phyloP scores from a whole-genome alignment of 1,284 basidiomycete species.

The Macrocystidia cucumis region DNA sequence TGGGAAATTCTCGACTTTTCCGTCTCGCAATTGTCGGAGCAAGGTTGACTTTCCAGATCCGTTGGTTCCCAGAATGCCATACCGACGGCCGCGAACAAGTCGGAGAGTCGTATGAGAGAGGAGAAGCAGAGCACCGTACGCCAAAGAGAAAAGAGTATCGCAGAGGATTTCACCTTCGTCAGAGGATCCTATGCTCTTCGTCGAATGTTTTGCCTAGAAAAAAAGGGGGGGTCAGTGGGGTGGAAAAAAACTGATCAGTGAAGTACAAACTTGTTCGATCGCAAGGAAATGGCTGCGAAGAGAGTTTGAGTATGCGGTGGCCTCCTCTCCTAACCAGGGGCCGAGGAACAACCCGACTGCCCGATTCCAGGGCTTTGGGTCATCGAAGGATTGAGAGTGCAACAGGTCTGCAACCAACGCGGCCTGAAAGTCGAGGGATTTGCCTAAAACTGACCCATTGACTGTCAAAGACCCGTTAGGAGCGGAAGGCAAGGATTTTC shows the following conservation, averaged over 20 bases:
- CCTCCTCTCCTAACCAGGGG: slow-evolving; percentile 54
- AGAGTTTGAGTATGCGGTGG: slow-evolving; percentile 48
- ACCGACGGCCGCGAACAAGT: slow-evolving; percentile 85
- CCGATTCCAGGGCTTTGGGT: slow-evolving; percentile 63
- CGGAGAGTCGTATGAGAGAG: slow-evolving; percentile 94
- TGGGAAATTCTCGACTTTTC: slow-evolving; percentile 97
- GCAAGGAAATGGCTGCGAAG: slow-evolving; percentile 71
- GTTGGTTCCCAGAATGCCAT: slow-evolving; percentile 95
- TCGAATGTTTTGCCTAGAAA: slow-evolving; percentile 45
- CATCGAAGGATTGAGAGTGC: slow-evolving; percentile 57
- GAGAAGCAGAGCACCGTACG: slow-evolving; percentile 92
- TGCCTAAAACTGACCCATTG: slow-evolving; percentile 40
- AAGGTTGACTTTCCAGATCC: slow-evolving; percentile 96
- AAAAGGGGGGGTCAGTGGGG: slow-evolving; percentile 7
- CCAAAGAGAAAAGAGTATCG: slow-evolving; percentile 92
- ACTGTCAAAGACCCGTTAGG: slow-evolving; percentile 41
- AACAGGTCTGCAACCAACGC: slow-evolving; percentile 75
- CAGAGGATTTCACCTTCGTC: slow-evolving; percentile 86
- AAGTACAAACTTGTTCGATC: slow-evolving; percentile 53
- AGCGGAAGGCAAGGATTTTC: slow-evolving; percentile 28
- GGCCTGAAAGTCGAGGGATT: slow-evolving; percentile 64
- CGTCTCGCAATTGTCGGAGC: slow-evolving; percentile 92
- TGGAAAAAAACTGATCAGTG: slow-evolving; percentile 3
- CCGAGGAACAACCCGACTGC: slow-evolving; percentile 67
- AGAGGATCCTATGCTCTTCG: slow-evolving; percentile 33